A percentile compares a stretch with the other conserved stretches of the same genome.
These are phyloP conservation scores for Apophysomyces elegans DNA, from an alignment of 371 early-diverging fungal genomes.

Conservation along the genomic window DNA sequence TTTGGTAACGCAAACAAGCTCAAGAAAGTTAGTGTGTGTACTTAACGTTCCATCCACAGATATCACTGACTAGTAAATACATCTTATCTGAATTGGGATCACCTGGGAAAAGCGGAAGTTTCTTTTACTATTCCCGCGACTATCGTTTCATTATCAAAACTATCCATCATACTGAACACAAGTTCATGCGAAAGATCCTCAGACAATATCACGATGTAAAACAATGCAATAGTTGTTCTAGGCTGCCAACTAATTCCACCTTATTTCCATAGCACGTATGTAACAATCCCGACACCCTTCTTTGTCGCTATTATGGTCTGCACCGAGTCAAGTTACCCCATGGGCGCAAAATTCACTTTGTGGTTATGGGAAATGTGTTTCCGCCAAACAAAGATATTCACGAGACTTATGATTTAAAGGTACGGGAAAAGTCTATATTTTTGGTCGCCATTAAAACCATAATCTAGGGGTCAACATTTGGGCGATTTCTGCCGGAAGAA, in stretches of 20 bases:
- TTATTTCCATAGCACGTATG: conserved; percentile 70
- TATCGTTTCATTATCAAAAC: conserved; percentile 97
- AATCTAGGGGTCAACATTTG: conserved; percentile 73
- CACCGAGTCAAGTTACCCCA: conserved; percentile 95
- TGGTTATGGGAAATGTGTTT: conserved; percentile 98
- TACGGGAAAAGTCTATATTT: not conserved
- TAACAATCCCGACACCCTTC: conserved; percentile 89
- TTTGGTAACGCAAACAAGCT: conserved; percentile 54
- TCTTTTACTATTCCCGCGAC: conserved; percentile 93
- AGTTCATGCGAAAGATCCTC: conserved; percentile 81
- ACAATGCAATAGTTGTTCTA: not conserved
- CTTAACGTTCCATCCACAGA: conserved; percentile 30
- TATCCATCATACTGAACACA: conserved; percentile 87
- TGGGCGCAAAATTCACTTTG: conserved; percentile 93
- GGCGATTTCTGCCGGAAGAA: conserved; percentile 79
- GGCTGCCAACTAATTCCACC: not conserved
- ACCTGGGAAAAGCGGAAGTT: conserved; percentile 89
- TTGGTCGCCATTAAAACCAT: not conserved
- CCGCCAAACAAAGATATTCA: conserved; percentile 97
- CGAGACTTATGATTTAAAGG: conserved; percentile 92
- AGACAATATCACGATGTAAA: conserved; percentile 73
- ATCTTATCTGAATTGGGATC: conserved; percentile 89
- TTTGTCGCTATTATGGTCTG: conserved; percentile 93
- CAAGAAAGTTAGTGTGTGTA: not conserved
- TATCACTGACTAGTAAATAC: conserved; percentile 90